phyloP scores from a whole-genome alignment of 2,329 filamentous ascomycete species.

The Bimuria novae-zelandiae region DNA sequence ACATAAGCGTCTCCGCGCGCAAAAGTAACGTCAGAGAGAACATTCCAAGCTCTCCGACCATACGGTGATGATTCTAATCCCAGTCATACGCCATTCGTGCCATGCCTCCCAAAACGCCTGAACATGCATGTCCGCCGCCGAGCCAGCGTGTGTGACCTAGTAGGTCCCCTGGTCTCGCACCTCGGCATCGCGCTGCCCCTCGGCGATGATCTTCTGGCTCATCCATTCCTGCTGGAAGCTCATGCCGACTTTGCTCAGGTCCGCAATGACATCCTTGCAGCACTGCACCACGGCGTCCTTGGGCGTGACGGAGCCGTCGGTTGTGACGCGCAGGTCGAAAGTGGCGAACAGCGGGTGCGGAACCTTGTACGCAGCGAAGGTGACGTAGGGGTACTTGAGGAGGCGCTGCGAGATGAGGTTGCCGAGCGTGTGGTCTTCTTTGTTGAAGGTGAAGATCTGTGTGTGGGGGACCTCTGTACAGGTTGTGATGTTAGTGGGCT shows the following conservation, averaged over 20 bases:
- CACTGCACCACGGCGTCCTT: conserved; percentile 83
- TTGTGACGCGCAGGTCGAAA: conserved; percentile 83
- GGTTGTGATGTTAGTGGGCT: background rate
- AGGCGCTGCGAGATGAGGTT: conserved; percentile 88
- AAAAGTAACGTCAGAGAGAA: too few species aligned
- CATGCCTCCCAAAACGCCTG: background rate
- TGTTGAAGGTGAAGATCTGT: conserved; percentile 93
- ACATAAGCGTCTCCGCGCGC: too few species aligned
- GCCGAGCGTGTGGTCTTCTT: conserved; percentile 94
- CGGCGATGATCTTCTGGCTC: conserved; percentile 42
- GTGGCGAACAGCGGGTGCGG: conserved; percentile 49
- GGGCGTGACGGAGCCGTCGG: conserved; percentile 85
- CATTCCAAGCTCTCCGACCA: too few species aligned
- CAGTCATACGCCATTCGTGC: too few species aligned
- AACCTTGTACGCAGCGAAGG: conserved; percentile 90
- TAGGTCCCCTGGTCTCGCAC: conserved; percentile 38
- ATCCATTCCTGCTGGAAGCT: conserved; percentile 83
- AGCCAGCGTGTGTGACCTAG: conserved; percentile 18
- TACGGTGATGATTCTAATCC: too few species aligned
- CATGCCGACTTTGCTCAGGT: conserved; percentile 77
- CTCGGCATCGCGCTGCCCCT: conserved; percentile 40
- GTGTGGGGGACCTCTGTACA: conserved; percentile 82
- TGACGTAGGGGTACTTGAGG: conserved; percentile 79
- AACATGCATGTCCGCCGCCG: background rate
- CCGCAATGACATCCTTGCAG: conserved; percentile 80